Base-by-base conservation (phyloP, 2,329 filamentous ascomycete genomes). In the Arachnomyces sp. region DNA sequence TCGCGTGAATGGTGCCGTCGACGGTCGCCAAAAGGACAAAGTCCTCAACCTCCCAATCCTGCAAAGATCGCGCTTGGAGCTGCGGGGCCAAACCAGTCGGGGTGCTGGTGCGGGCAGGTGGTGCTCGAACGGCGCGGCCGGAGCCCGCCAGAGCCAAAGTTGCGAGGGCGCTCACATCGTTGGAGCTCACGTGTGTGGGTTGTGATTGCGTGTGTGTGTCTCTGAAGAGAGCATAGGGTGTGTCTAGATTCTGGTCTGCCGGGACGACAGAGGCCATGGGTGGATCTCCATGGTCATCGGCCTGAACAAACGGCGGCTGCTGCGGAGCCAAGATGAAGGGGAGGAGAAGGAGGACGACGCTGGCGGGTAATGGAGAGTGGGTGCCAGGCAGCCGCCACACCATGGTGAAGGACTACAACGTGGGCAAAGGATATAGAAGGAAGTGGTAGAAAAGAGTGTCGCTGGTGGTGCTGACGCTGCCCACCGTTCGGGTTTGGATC, bases 1-100 rank as follows among this genome's bases (percentile, higher is more conserved):
- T 81, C 62, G 90, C 89, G 70, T 95, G 86, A 57, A 96, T 79
- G 63, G 87, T 86, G 75, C 92, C 92, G 75, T 96, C 89, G 79
- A 96, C 86, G 78, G 92, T 96, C 86, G 92, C 90, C 84, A 98
- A 75, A 74, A 98, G 86, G 72, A 96, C 86, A 78, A 95, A 94
- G 75, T 96, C 89, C 86, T 96, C 90, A 71, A 95, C 89, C 84
- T 95, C 87, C 90, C 90, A 96, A 72, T 95, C 90, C 78, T 89
- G 84, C 78, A 96, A 75, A 75, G 84, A 93, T 80, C 90, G 89
- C 89, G 88, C 90, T 84, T 76, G 75, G 63, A 86, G 83, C 82
- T 82, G 84, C 84, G 85, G 82, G 72, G 83, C 77, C 66, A 84
- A 73, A 56, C 80, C 80, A 63, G 75, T 73, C 42, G 68, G 66